Evolutionary conservation across 192 early-diverging fungal species (phyloP).

Genomic region (Coemansia reversa): DNA sequence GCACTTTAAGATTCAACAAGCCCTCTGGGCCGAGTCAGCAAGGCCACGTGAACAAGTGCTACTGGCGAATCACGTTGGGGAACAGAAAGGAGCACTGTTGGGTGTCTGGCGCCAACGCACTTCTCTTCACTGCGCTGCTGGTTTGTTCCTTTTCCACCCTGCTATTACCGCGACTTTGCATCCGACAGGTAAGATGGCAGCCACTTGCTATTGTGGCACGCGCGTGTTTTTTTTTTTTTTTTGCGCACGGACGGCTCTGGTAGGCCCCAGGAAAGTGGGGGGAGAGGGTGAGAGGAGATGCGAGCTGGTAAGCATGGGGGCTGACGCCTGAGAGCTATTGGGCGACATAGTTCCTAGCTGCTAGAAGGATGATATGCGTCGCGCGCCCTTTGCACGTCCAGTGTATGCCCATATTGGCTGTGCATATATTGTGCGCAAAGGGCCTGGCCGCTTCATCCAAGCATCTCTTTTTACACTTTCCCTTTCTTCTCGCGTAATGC

Average conservation of each 20-base stretch:
- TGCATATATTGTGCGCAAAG: neutral
- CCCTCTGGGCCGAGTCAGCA: neutral
- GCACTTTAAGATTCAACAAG: neutral
- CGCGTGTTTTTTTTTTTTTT: neutral
- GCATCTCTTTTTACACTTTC: neutral
- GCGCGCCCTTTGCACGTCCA: neutral
- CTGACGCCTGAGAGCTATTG: neutral
- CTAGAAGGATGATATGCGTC: neutral
- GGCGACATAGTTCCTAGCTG: neutral
- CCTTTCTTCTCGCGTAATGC: neutral
- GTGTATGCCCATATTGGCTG: neutral
- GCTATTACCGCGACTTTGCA: neutral
- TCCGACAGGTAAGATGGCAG: neutral
- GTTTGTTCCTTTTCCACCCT: neutral
- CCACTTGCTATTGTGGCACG: conserved; percentile 1
- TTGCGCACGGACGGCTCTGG: neutral
- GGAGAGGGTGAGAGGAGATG: neutral
- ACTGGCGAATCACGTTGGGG: neutral
- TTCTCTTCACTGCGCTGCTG: neutral
- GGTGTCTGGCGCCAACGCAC: neutral
- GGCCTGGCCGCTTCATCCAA: neutral
- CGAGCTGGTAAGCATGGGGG: neutral
- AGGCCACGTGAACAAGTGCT: conserved; percentile 3
- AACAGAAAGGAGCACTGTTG: neutral
- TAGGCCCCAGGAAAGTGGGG: neutral